These are phyloP conservation scores for Remersonia thermophila DNA, from an alignment of 2,329 filamentous ascomycete genomes.

Conservation along the genomic window DNA sequence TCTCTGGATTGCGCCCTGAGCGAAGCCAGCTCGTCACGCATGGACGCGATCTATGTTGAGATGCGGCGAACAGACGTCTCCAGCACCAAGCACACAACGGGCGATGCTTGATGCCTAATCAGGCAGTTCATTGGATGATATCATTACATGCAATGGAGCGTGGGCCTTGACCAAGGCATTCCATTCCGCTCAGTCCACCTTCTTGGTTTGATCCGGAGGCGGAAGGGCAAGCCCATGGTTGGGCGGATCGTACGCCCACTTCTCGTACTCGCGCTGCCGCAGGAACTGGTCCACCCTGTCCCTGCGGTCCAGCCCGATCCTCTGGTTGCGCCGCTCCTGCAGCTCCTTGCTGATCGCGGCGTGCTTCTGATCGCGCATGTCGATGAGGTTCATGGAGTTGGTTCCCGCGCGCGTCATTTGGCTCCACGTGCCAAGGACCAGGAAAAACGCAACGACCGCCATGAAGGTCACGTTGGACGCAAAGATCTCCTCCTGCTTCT, in stretches of 20 bases:
- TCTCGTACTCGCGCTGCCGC: constrained; percentile 48
- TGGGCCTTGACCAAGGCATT: no score
- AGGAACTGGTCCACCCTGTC: constrained; percentile 69
- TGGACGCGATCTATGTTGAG: constrained; percentile 5
- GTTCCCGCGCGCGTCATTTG: constrained; percentile 60
- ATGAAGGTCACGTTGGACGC: constrained; percentile 73
- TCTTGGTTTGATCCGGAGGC: no score
- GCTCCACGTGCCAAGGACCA: constrained; percentile 56
- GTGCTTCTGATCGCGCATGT: constrained; percentile 54
- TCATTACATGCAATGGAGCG: no score
- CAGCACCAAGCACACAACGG: no score
- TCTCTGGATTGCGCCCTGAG: constrained; percentile 5
- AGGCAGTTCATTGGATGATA: no score
- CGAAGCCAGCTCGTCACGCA: neutral
- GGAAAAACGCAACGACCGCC: constrained; percentile 55
- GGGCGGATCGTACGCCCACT: constrained; percentile 18
- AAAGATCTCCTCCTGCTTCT: constrained; percentile 44
- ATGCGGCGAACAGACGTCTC: constrained; percentile 5
- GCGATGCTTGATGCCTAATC: no score
- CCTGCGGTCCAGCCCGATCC: constrained; percentile 41
- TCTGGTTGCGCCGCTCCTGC: constrained; percentile 38
- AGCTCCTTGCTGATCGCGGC: constrained; percentile 51
- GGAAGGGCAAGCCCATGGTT: constrained; percentile 1
- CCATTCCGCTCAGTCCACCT: neutral
- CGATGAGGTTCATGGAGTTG: constrained; percentile 49